Evolutionary conservation across 495 filamentous ascomycete genomes (phyloP), one percentile per base, ranked within the genome.

Genomic region (Talaromyces ruber): DNA sequence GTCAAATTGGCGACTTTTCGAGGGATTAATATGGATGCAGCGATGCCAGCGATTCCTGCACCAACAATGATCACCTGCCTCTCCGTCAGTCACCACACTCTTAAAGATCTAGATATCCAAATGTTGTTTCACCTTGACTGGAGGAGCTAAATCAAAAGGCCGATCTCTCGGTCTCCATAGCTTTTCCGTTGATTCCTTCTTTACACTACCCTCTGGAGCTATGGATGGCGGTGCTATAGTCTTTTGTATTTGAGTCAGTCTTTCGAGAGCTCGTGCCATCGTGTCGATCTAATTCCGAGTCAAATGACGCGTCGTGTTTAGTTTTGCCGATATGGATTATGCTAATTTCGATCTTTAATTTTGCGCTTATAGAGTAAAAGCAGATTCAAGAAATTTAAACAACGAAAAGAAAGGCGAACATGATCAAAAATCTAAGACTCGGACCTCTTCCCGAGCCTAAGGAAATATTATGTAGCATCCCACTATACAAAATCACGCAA

Each of bases 201-300:
- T 11, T 56, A 16, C 4, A 39, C 16, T 3, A 14, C 9, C 37
- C 12, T 5, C 16, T n/a, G 14, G 7, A 39, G 16, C 37, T 4
- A 26, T 29, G 14, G 53, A 9, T 28, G 6, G 53, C n/a, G 22
- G 26, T 8, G 53, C 16, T 28, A 53, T 22, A 3, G 50, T 53
- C 25, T 28, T 24, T 56, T 56, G 53, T 9, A 56, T 56, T 30
- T 56, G 53, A 32, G 22, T 8, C 26, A 56, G 5, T 29, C 53
- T 56, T 18, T 56, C 53, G 11, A 56, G 8, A 26, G 53, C 22
- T 56, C 53, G 53, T 56, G 53, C 53, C 53, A 56, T 56, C 8
- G 16, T 24, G 6, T 21, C 9, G 18, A 53, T 24, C n/a, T 53
- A 53, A 18, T 9, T 4, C 16, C 37, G 12, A 6, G 37, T 39